Conservation (phyloP, 768 basidiomycete genomes). For the Pleurotus platypus region DNA sequence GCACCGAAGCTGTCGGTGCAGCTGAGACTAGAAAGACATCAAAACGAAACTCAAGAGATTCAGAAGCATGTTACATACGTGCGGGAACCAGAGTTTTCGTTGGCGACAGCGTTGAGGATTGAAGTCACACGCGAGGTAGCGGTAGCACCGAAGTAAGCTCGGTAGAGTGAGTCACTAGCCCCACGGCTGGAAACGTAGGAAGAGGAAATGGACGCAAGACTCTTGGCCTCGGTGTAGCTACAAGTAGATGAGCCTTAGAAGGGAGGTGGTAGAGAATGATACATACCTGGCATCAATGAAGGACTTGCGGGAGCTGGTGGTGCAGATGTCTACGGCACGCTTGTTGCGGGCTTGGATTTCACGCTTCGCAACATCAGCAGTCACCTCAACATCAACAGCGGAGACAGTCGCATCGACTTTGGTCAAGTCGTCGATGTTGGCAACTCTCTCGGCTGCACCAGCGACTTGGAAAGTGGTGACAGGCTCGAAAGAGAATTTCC, state of each 20-base stretch:
- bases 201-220: slow-evolving; percentile 27
- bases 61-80: slow-evolving; percentile 23
- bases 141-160: slow-evolving; percentile 35
- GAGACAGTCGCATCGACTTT: slow-evolving; percentile 22
- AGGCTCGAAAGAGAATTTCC: slow-evolving; percentile 37
- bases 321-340: slow-evolving; percentile 37
- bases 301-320: slow-evolving; percentile 24
- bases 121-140: slow-evolving; percentile 29
- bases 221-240: slow-evolving; percentile 37
- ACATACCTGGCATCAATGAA: slow-evolving; percentile 37
- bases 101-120: slow-evolving; percentile 35
- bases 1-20: slow-evolving; percentile 36
- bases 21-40: slow-evolving; percentile 26
- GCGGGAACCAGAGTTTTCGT: slow-evolving; percentile 34
- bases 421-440: slow-evolving; percentile 18
- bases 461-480: slow-evolving; percentile 32
- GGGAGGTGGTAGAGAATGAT: not conserved
- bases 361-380: slow-evolving; percentile 29
- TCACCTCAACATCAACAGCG: slow-evolving; percentile 30
- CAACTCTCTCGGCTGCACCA: slow-evolving; percentile 16
- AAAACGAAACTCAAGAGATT: not conserved
- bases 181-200: slow-evolving; percentile 34
- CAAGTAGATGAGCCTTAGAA: not conserved
- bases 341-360: slow-evolving; percentile 25
- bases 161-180: slow-evolving; percentile 32